phyloP scores from a whole-genome alignment of 805 yeast genomes.

The Kazachstania psychrophila region DNA sequence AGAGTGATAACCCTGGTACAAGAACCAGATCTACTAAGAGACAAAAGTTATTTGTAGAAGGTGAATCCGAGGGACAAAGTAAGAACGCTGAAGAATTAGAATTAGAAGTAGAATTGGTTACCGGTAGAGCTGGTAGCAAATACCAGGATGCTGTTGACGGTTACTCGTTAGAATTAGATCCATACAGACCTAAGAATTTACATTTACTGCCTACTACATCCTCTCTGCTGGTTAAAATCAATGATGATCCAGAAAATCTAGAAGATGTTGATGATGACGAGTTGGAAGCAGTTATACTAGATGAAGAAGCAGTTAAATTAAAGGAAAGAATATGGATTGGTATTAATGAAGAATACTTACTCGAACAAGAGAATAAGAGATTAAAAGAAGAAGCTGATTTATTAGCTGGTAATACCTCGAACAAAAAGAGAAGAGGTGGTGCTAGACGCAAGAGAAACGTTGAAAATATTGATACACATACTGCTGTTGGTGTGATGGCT shows the following conservation, averaged over 20 bases:
- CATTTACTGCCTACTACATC: constrained; percentile 49
- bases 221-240: constrained; percentile 42
- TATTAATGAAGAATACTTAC: constrained; percentile 72
- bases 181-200: constrained; percentile 47
- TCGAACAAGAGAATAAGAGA: constrained; percentile 78
- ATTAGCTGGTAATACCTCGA: constrained; percentile 65
- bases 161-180: constrained; percentile 31
- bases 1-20: neutral
- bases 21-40: neutral
- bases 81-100: constrained; percentile 6
- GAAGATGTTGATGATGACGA: constrained; percentile 84
- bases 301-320: constrained; percentile 57
- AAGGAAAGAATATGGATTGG: constrained; percentile 89
- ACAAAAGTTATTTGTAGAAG: constrained; percentile 7
- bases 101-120: constrained; percentile 11
- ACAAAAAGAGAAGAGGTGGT: constrained; percentile 37
- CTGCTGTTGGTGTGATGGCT: constrained; percentile 17
- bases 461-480: constrained; percentile 15
- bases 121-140: constrained; percentile 6
- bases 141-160: constrained; percentile 29
- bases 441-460: constrained; percentile 16
- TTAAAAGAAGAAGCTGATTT: constrained; percentile 80
- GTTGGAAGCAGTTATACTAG: constrained; percentile 48
- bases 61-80: constrained; percentile 10
- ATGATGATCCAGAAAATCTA: constrained; percentile 53